These are phyloP conservation scores for Arachnopeziza araneosa DNA, from an alignment of 2,329 filamentous ascomycete genomes.

Conservation along the genomic window DNA sequence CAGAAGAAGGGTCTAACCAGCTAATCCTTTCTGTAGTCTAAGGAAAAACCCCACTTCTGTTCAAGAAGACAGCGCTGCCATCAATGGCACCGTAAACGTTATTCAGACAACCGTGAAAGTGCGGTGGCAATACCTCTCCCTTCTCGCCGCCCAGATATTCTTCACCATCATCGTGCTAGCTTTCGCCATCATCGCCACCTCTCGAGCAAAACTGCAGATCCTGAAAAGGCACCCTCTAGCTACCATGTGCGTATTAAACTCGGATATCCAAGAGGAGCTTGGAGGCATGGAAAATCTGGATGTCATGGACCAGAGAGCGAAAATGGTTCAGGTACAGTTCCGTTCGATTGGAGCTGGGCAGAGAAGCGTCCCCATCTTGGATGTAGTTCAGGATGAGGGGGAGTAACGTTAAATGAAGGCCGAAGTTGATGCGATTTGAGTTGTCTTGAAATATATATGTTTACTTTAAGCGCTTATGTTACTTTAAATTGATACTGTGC, in stretches of 20 bases:
- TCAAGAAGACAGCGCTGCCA: neutral
- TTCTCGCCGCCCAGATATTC: neutral
- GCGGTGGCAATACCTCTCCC: neutral
- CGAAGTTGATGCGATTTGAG: no score
- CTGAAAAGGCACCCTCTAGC: neutral
- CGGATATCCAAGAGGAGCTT: neutral
- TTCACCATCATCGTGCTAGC: neutral
- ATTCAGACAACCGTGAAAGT: neutral
- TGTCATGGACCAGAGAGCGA: neutral
- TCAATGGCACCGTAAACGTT: neutral
- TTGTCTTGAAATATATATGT: no score
- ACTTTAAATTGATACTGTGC: no score
- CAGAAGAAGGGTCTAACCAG: neutral
- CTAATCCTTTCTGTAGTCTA: neutral
- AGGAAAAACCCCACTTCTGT: neutral
- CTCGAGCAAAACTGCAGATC: neutral
- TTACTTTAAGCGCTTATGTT: no score
- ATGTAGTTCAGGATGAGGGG: neutral
- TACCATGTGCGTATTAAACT: neutral
- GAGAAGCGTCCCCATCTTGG: neutral
- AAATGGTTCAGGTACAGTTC: neutral
- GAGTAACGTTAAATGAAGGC: neutral
- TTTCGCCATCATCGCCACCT: neutral
- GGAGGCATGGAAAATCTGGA: neutral
- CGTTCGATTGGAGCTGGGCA: neutral